These are phyloP conservation scores for Galium porrigens DNA, from an alignment of 305 asterid genomes.

Conservation along the genomic window DNA sequence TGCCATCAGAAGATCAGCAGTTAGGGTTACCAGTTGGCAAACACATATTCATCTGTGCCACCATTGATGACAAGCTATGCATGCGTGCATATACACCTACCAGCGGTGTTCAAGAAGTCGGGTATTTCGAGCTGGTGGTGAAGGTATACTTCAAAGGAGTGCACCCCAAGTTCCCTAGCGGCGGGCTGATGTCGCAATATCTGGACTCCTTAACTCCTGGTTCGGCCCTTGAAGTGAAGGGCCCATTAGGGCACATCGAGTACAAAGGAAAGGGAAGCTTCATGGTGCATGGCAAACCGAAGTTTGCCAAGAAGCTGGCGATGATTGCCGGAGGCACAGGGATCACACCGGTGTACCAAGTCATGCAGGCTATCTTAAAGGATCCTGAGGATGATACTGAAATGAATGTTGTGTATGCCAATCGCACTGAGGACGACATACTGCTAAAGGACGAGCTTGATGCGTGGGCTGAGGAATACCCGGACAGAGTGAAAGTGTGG, in stretches of 20 bases:
- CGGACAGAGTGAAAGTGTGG: constrained; percentile 63
- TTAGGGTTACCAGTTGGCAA: constrained; percentile 70
- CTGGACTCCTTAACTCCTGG: constrained; percentile 46
- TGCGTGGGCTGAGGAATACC: constrained; percentile 54
- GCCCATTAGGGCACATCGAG: constrained; percentile 87
- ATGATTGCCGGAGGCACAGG: constrained; percentile 93
- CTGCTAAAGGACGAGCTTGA: constrained; percentile 55
- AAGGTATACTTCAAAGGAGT: constrained; percentile 53
- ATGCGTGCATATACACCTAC: constrained; percentile 92
- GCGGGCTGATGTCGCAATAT: constrained; percentile 71
- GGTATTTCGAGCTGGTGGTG: constrained; percentile 62
- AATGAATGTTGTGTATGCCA: constrained; percentile 70
- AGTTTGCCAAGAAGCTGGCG: constrained; percentile 49
- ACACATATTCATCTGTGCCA: constrained; percentile 62
- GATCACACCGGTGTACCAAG: constrained; percentile 72
- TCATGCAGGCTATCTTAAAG: constrained; percentile 65
- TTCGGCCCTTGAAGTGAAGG: constrained; percentile 45
- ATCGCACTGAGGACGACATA: constrained; percentile 74
- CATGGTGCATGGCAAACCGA: constrained; percentile 42
- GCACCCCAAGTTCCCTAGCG: constrained; percentile 65
- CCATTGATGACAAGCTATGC: constrained; percentile 51
- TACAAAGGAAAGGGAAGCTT: constrained; percentile 55
- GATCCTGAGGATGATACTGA: constrained; percentile 60
- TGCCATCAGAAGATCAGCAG: constrained; percentile 54
- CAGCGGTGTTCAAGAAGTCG: constrained; percentile 41